phyloP scores from a whole-genome alignment of 805 yeast genomes.

The Kuraishia capsulata region DNA sequence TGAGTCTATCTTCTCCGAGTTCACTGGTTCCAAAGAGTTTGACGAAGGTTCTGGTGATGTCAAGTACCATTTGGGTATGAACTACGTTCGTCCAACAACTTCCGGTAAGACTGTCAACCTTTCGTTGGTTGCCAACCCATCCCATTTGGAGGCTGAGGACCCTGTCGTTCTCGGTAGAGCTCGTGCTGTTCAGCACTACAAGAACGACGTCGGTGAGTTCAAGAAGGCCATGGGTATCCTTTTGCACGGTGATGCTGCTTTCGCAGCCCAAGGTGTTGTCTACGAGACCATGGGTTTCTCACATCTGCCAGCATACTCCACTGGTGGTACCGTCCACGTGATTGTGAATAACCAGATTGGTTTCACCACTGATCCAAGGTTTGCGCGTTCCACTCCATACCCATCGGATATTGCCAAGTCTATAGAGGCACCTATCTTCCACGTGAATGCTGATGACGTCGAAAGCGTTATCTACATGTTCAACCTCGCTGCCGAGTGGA shows the following conservation, averaged over 20 bases:
- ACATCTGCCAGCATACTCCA: conserved; percentile 86
- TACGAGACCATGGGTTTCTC: conserved; percentile 97
- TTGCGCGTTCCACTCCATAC: conserved; percentile 94
- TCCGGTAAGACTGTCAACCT: conserved; percentile 94
- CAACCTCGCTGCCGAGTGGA: conserved; percentile 97
- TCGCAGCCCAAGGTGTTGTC: conserved; percentile 98
- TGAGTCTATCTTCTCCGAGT: conserved; percentile 95
- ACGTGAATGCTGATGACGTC: conserved; percentile 96
- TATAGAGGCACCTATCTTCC: conserved; percentile 97
- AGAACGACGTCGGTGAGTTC: conserved; percentile 74
- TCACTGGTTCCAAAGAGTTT: conserved; percentile 79
- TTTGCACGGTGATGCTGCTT: conserved; percentile 98
- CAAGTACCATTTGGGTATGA: conserved; percentile 98
- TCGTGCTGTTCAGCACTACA: conserved; percentile 89
- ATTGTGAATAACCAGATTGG: conserved; percentile 98
- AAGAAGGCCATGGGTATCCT: conserved; percentile 86
- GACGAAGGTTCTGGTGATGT: conserved; percentile 99
- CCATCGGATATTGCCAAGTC: conserved; percentile 97
- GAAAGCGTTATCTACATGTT: conserved; percentile 88
- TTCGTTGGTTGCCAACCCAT: conserved; percentile 96
- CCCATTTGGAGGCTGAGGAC: conserved; percentile 98
- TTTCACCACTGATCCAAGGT: conserved; percentile 97
- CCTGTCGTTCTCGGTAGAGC: conserved; percentile 98
- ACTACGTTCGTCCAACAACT: conserved; percentile 97
- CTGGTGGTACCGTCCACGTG: conserved; percentile 97